Conservation (phyloP, 345 rosid genomes). For the Acer campestre region DNA sequence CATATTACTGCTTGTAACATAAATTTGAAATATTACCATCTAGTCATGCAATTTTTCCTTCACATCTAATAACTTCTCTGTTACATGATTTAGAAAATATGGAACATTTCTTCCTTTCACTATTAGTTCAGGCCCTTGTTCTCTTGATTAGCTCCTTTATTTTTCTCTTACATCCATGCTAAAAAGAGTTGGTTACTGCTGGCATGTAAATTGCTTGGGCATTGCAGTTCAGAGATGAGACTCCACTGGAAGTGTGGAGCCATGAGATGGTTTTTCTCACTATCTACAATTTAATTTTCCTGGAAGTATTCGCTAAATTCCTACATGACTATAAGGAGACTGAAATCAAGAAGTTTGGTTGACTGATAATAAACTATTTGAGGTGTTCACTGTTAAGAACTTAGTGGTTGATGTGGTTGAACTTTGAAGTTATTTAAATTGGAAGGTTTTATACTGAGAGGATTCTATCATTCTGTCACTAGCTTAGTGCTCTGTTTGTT, state of each 20-base stretch:
- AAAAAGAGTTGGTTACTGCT: background rate
- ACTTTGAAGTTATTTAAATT: background rate
- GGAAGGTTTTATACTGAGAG: background rate
- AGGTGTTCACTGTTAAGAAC: background rate
- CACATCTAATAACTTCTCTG: background rate
- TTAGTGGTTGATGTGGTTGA: background rate
- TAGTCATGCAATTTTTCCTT: background rate
- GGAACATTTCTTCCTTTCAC: background rate
- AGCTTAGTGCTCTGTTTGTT: background rate
- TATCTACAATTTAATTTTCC: background rate
- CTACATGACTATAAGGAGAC: background rate
- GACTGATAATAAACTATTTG: background rate
- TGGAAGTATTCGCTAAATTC: background rate
- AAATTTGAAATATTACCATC: background rate
- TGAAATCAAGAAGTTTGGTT: background rate
- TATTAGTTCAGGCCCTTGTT: background rate
- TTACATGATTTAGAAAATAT: background rate
- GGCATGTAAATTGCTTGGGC: background rate
- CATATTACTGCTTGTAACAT: constrained; percentile 1
- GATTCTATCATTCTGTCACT: background rate
- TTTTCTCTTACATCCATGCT: background rate
- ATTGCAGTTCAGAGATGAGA: background rate
- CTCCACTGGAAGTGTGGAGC: background rate
- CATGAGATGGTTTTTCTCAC: background rate
- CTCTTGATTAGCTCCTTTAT: background rate